These are phyloP conservation scores for Halteria grandinella DNA, from an alignment of 73 alveolate genomes.

Conservation along the genomic window DNA sequence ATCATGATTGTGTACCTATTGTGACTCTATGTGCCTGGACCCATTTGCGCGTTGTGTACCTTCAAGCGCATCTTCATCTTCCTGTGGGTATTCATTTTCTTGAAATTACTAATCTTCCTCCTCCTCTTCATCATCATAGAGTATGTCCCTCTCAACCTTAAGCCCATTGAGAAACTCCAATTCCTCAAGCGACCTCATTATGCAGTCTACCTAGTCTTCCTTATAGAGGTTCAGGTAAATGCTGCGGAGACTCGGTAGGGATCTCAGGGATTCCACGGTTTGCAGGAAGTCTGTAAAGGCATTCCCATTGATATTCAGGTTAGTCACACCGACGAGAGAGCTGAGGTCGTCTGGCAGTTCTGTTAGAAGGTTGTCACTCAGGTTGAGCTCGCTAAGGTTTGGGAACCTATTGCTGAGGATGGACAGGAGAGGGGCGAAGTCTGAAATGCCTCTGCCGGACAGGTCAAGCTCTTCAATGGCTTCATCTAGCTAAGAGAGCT, in stretches of 20 bases:
- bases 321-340: conserved; percentile 50
- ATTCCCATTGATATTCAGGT: conserved; percentile 78
- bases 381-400: conserved; percentile 70
- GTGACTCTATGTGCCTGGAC: no score
- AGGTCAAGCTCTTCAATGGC: no score
- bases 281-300: conserved; percentile 63
- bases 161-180: conserved; percentile 71
- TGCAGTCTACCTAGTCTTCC: conserved; percentile 78
- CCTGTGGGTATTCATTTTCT: no score
- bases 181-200: conserved; percentile 68
- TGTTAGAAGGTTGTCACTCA: conserved; percentile 72
- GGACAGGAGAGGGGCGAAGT: no score
- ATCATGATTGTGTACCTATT: no score
- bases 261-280: conserved; percentile 65
- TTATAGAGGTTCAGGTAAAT: conserved; percentile 70
- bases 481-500: no score
- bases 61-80: no score
- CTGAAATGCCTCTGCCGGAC: no score
- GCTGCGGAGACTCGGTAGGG: conserved; percentile 71
- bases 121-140: conserved; percentile 60
- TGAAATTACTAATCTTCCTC: no score
- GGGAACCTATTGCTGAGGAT: no score
- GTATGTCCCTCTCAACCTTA: conserved; percentile 73
- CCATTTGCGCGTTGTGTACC: no score
- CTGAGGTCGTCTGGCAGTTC: conserved; percentile 76